Conservation (phyloP, 2,329 filamentous ascomycete genomes). For the Hypoxylon sp. region DNA sequence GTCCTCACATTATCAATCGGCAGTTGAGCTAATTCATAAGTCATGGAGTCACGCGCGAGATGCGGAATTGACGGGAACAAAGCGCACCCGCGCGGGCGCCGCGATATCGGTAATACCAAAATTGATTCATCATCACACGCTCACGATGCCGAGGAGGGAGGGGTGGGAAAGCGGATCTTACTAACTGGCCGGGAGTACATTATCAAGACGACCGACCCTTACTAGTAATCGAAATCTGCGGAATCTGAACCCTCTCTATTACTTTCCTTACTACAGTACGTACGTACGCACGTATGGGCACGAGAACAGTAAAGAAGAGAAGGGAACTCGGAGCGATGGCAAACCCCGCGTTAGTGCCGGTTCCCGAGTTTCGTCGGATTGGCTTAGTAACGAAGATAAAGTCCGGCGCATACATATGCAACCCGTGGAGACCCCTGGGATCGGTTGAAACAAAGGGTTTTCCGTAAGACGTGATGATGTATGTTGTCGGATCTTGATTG, state of each 20-base stretch:
- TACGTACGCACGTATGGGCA: neutral
- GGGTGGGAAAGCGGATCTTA: constrained; percentile 30
- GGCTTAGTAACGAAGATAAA: constrained; percentile 22
- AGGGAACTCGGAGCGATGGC: constrained; percentile 24
- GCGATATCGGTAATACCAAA: constrained; percentile 37
- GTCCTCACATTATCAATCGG: constrained; percentile 1
- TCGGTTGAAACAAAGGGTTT: constrained; percentile 28
- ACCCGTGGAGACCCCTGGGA: constrained; percentile 15
- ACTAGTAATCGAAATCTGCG: constrained; percentile 26
- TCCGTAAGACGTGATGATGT: constrained; percentile 7
- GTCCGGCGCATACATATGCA: constrained; percentile 6
- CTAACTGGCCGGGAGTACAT: constrained; percentile 15
- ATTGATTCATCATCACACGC: constrained; percentile 31
- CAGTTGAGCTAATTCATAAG: constrained; percentile 27
- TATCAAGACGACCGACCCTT: constrained; percentile 7
- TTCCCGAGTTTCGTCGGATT: constrained; percentile 19
- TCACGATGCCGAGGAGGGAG: constrained; percentile 28
- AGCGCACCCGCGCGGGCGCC: constrained; percentile 24
- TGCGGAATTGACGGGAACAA: constrained; percentile 25
- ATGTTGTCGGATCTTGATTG: constrained; percentile 5
- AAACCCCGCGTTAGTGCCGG: constrained; percentile 38
- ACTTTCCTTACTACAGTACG: constrained; percentile 11
- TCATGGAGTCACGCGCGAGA: constrained; percentile 37
- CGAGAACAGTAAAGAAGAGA: neutral
- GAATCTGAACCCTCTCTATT: constrained; percentile 9